Conservation (phyloP, 495 filamentous ascomycete genomes). For the Rhizodiscina lignyota region DNA sequence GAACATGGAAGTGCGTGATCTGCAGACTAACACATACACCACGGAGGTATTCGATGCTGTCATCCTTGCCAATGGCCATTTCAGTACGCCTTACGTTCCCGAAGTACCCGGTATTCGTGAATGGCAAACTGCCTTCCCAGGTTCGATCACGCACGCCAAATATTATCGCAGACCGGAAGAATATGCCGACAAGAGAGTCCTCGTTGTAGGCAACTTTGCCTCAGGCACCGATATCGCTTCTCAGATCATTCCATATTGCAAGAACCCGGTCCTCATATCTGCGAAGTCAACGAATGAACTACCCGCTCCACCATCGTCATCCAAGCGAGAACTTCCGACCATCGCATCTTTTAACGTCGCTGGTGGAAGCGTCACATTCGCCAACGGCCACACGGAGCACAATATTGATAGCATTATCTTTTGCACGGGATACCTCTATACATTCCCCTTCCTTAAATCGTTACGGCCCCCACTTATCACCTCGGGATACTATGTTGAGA, state of each 20-base stretch:
- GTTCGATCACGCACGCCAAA: constrained; percentile 63
- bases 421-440: constrained; percentile 61
- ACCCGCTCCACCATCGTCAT: constrained; percentile 7
- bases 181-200: constrained; percentile 45
- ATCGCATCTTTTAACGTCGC: constrained; percentile 39
- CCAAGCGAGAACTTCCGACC: constrained; percentile 37
- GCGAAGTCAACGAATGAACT: constrained; percentile 27
- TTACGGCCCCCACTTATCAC: constrained; percentile 42
- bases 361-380: not conserved
- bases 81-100: constrained; percentile 54
- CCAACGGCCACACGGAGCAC: not conserved
- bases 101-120: constrained; percentile 36
- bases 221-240: constrained; percentile 67
- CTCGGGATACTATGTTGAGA: constrained; percentile 43
- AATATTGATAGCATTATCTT: constrained; percentile 52
- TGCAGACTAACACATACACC: constrained; percentile 22
- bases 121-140: constrained; percentile 44
- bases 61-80: constrained; percentile 74
- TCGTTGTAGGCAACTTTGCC: constrained; percentile 63
- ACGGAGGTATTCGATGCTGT: constrained; percentile 49
- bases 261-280: no score
- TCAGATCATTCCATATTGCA: constrained; percentile 45
- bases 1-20: constrained; percentile 36
- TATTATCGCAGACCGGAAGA: constrained; percentile 46
- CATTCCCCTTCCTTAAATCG: constrained; percentile 49